Evolutionary conservation across 495 filamentous ascomycete species (phyloP), one percentile per base, ranked within the genome.

Genomic region (Melanomma pulvis-pyrius): DNA sequence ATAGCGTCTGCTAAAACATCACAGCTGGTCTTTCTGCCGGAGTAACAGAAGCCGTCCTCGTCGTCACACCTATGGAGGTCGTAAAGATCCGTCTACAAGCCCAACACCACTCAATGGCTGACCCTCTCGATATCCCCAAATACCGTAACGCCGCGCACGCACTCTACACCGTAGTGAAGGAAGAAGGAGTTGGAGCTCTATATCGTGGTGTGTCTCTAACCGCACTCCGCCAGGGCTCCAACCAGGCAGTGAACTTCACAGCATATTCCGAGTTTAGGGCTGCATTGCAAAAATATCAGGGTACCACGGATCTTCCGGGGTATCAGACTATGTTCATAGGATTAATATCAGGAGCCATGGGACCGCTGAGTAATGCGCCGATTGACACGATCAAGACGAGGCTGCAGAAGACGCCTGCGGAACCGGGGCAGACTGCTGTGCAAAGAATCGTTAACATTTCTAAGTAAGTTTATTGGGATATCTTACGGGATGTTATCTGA

Each of bases 321-420:
- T 98, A 89, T 78, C 91, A 99, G 80, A 98, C 94, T 19, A 90
- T 91, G 36, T 24, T 93, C 5, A 96, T 98, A 69, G 94, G 94
- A 22, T 82, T 99, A 39, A 88, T 98, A 39, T 91, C 87, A 55
- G 94, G 94, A 63, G 94, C 96, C 41, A 94, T 98, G 84, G 94
- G 94, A 0, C 94, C 94, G 47, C 82, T 99, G 68, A 92, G 88
- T 64, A 99, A 99, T 76, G 94, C 94, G 6, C 94, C 94, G 19
- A 98, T 99, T 75, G 94, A 99, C 75, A 99, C 94, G 46, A 98
- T 99, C 80, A 98, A 99, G 86, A 99, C 94, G 26, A 81, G 94
- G 12, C 80, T 99, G 73, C 94, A 99, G 79, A 93, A 90, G 78
- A 96, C 86, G 61, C 91, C 91, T 11, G 92, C 88, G 1, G 84